Percentiles rank a stretch among this genome's conserved stretches.
phyloP scores from a whole-genome alignment of 345 rosid species.

The Eucalyptus erythrocorys region DNA sequence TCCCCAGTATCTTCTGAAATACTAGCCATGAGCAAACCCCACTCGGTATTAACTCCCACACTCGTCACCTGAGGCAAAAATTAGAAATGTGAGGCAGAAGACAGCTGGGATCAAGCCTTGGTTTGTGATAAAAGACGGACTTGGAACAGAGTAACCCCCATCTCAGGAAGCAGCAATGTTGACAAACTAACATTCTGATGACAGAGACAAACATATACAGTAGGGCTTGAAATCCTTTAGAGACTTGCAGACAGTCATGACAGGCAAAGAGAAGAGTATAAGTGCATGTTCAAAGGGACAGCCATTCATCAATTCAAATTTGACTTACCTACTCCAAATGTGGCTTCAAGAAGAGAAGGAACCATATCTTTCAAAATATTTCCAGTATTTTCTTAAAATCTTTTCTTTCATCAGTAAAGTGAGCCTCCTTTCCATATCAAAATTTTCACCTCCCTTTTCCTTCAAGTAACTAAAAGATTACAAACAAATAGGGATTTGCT shows the following conservation, averaged over 20 bases:
- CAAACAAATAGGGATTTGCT: background rate
- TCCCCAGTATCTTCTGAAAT: constrained; percentile 97
- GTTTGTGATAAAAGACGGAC: background rate
- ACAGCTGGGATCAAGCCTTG: background rate
- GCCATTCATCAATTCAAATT: background rate
- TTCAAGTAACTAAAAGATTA: background rate
- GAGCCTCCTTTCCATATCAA: background rate
- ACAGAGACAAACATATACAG: background rate
- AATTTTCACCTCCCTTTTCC: background rate
- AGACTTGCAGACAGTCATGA: background rate
- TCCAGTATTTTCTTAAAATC: background rate
- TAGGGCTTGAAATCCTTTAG: background rate
- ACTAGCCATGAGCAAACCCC: constrained; percentile 98
- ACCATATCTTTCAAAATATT: background rate
- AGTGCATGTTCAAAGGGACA: background rate
- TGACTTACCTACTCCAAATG: background rate
- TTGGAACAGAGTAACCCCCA: background rate
- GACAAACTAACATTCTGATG: background rate
- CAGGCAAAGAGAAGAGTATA: fast-evolving
- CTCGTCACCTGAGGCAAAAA: constrained; percentile 53
- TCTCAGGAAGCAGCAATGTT: background rate
- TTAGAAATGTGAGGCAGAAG: background rate
- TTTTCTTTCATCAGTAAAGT: background rate
- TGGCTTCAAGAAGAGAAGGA: background rate
- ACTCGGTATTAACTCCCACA: constrained; percentile 93